Evolutionary conservation across 768 basidiomycete genomes (phyloP).

Genomic region (Sutorius australiensis): DNA sequence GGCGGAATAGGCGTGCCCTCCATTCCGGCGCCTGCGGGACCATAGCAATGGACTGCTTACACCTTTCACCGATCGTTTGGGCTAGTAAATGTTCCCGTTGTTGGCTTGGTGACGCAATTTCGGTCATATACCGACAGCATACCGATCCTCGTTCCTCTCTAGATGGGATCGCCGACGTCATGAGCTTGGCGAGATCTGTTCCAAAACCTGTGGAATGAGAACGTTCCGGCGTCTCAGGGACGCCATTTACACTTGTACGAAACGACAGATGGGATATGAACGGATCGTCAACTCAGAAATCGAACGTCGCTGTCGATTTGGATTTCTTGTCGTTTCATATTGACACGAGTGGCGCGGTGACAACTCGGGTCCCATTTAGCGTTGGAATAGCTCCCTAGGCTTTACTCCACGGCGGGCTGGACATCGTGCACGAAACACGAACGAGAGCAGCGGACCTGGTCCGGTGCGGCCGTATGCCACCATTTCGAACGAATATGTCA

Average conservation of each 20-base stretch:
- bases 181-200: conserved; percentile 13
- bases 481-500: conserved; percentile 11
- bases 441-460: conserved; percentile 7
- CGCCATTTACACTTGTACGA: neutral
- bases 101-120: conserved; percentile 23
- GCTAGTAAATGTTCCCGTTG: conserved; percentile 8
- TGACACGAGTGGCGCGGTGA: conserved; percentile 5
- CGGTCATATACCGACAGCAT: conserved; percentile 17
- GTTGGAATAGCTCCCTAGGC: neutral
- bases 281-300: neutral
- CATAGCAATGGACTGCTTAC: conserved; percentile 19
- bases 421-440: conserved; percentile 22
- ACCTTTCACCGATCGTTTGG: conserved; percentile 19
- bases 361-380: conserved; percentile 7
- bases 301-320: neutral
- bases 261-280: neutral
- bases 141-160: conserved; percentile 10
- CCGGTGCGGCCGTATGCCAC: conserved; percentile 1
- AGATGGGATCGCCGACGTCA: conserved; percentile 18
- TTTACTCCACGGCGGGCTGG: conserved; percentile 19
- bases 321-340: conserved; percentile 16
- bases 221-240: neutral
- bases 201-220: conserved; percentile 3
- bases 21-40: conserved; percentile 26
- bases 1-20: conserved; percentile 30